Percentiles rank a stretch among this genome's conserved stretches.
phyloP scores from a whole-genome alignment of 2,329 filamentous ascomycete genomes.

The Dothideomycetes sp. region DNA sequence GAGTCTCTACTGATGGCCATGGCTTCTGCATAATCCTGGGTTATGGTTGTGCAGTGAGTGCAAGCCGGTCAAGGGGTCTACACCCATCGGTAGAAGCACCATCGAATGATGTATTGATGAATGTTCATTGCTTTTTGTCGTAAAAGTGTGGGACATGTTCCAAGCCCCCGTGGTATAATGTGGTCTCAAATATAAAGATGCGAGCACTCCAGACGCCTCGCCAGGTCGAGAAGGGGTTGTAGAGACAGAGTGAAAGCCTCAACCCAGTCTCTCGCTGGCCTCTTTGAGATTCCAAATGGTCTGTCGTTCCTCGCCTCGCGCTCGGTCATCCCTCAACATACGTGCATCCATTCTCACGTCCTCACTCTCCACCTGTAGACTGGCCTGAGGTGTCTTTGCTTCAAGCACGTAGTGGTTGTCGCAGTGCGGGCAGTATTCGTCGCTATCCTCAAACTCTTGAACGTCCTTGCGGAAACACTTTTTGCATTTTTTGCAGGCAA shows the following conservation, averaged over 20 bases:
- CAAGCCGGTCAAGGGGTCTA: too few relatives aligned
- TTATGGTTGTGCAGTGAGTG: too few relatives aligned
- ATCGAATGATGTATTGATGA: too few relatives aligned
- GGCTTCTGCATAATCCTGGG: too few relatives aligned
- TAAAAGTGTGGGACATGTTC: neutral
- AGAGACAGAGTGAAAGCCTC: slow-evolving; percentile 27
- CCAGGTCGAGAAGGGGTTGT: too few relatives aligned
- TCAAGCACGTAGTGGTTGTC: slow-evolving; percentile 98
- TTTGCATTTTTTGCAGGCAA: slow-evolving; percentile 97
- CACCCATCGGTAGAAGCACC: too few relatives aligned
- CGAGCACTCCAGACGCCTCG: too few relatives aligned
- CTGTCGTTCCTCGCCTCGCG: slow-evolving; percentile 49
- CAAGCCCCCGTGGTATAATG: neutral
- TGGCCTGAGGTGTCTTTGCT: slow-evolving; percentile 71
- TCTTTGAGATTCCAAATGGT: slow-evolving; percentile 70
- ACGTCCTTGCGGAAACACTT: slow-evolving; percentile 96
- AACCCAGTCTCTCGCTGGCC: slow-evolving; percentile 68
- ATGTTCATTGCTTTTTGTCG: slow-evolving; percentile 6
- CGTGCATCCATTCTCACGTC: slow-evolving; percentile 74
- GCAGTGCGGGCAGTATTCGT: slow-evolving; percentile 98
- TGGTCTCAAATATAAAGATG: too few relatives aligned
- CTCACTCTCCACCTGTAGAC: slow-evolving; percentile 80
- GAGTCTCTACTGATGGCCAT: too few relatives aligned
- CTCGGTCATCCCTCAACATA: slow-evolving; percentile 87
- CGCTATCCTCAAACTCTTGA: slow-evolving; percentile 84